These are phyloP conservation scores for Penicillium digitatum DNA, from an alignment of 2,329 filamentous ascomycete genomes.

Conservation along the genomic window DNA sequence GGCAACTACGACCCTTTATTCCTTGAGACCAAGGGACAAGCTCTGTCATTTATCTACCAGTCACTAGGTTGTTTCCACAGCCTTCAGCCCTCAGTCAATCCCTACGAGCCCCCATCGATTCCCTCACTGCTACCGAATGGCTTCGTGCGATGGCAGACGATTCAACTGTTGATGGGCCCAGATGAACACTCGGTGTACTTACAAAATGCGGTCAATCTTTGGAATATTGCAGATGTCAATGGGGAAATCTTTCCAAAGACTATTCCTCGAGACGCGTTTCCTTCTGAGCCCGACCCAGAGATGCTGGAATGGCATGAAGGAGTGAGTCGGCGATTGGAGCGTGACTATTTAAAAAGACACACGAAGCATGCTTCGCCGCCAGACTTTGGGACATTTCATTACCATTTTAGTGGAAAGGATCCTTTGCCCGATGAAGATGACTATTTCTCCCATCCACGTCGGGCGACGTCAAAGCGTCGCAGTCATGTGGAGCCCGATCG, in stretches of 20 bases:
- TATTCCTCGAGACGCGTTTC: constrained; percentile 67
- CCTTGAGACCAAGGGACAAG: constrained; percentile 65
- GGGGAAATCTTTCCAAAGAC: constrained; percentile 55
- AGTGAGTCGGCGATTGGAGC: constrained; percentile 66
- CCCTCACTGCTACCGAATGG: constrained; percentile 79
- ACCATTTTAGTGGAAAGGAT: constrained; percentile 34
- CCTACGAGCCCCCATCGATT: constrained; percentile 71
- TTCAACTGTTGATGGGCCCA: constrained; percentile 81
- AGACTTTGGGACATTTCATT: constrained; percentile 26
- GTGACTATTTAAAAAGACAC: constrained; percentile 52
- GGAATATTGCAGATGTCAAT: constrained; percentile 69
- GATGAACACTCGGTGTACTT: constrained; percentile 83
- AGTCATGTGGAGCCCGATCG: constrained; percentile 21
- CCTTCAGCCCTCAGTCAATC: constrained; percentile 66
- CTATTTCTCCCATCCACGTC: constrained; percentile 15
- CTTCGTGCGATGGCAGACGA: constrained; percentile 90
- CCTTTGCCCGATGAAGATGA: constrained; percentile 26
- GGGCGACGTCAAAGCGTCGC: constrained; percentile 15
- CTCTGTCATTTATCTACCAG: constrained; percentile 88
- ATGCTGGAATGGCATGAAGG: constrained; percentile 82
- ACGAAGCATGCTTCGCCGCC: constrained; percentile 34
- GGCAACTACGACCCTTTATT: constrained; percentile 78
- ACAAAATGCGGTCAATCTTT: constrained; percentile 73
- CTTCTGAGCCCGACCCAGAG: constrained; percentile 67
- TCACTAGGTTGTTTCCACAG: constrained; percentile 86